Base-by-base conservation (phyloP, 371 early-diverging fungal species). In the Capillidium heterosporum region DNA sequence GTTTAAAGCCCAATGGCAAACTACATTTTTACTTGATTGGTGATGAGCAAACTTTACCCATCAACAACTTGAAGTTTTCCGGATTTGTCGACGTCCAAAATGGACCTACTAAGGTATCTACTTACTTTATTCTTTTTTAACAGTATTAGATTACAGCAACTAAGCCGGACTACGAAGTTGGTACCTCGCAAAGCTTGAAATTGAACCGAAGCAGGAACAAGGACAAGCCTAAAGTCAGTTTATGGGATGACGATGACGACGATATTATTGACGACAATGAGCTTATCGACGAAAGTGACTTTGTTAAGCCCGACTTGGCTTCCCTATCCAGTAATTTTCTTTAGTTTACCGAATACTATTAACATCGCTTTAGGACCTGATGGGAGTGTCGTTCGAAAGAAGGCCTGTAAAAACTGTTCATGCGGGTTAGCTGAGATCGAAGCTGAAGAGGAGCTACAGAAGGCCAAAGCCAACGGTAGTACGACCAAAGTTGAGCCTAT, bases 401-500 rank as follows among this genome's bases (percentile, higher is more conserved):
- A 91, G 68, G 91, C 95, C 35, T 97, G 97, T 75, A 95, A 95
- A 74, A 86, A 93, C 71, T 97, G 97, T 67, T 78, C 85, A 11
- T 97, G 97, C 65, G 96, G 97, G 7, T 77, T 84, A 57, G 94
- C 94, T 13, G 79, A 84, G 65, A 64, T 73, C 56, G 80, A 71
- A 48, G 63, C 54, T 10, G 81, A 77, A 48, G 80, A 76, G 13
- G 70, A 68, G 24, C 56, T 42, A n/a, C 71, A 73, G 31, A 44
- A 44, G 7, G 5, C 7, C 5, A 44, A 44, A 44, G 7, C 7
- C 17, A 44, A 44, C 19, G 64, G 57, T 2, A 60, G 46, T 17
- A 49, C 52, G 11, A 58, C 57, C 32, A 60, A 64, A 21, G 60
- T 60, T 43, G 57, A 60, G 26, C 56, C 54, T 19, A 35, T 56